These are phyloP conservation scores for Metschnikowia cubensis DNA, from an alignment of 805 yeast genomes.

Conservation along the genomic window DNA sequence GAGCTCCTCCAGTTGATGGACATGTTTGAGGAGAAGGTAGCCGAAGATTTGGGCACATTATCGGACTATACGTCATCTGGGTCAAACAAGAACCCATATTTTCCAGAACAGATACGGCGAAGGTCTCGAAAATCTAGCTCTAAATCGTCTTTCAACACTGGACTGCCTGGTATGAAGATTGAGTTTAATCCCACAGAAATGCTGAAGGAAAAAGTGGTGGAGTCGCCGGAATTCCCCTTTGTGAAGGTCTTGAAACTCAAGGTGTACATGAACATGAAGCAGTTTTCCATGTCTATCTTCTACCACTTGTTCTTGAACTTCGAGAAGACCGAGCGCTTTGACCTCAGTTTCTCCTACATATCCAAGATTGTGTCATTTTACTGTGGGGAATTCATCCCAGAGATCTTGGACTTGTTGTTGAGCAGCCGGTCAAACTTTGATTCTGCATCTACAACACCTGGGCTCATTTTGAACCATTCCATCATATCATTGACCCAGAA, in stretches of 20 bases:
- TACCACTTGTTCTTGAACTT: slow-evolving; percentile 39
- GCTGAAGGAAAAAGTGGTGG: slow-evolving; percentile 1
- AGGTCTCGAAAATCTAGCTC: neutral
- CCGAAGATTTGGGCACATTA: slow-evolving; percentile 5
- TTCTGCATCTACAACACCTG: slow-evolving; percentile 27
- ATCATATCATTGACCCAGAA: slow-evolving; percentile 33
- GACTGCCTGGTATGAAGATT: slow-evolving; percentile 6
- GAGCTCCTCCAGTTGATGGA: slow-evolving; percentile 26
- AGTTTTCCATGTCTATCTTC: slow-evolving; percentile 27
- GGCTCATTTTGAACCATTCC: slow-evolving; percentile 40
- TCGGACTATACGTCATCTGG: neutral
- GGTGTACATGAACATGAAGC: slow-evolving; percentile 24
- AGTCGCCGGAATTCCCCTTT: slow-evolving; percentile 5
- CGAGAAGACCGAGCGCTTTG: slow-evolving; percentile 25
- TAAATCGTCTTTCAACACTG: neutral
- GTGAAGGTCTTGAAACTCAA: slow-evolving; percentile 22
- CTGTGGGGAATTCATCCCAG: slow-evolving; percentile 29
- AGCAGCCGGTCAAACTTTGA: slow-evolving; percentile 39
- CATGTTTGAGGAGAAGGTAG: slow-evolving; percentile 5
- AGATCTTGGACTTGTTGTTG: slow-evolving; percentile 27
- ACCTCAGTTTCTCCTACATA: slow-evolving; percentile 32
- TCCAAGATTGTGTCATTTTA: slow-evolving; percentile 25
- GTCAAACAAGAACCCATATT: neutral
- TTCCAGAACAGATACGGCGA: neutral
- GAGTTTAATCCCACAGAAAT: neutral